A percentile compares a stretch with the other conserved stretches of the same genome.
Evolutionary conservation across 164 flowering plant species (phyloP).

Genomic region (Akebia trifoliata): DNA sequence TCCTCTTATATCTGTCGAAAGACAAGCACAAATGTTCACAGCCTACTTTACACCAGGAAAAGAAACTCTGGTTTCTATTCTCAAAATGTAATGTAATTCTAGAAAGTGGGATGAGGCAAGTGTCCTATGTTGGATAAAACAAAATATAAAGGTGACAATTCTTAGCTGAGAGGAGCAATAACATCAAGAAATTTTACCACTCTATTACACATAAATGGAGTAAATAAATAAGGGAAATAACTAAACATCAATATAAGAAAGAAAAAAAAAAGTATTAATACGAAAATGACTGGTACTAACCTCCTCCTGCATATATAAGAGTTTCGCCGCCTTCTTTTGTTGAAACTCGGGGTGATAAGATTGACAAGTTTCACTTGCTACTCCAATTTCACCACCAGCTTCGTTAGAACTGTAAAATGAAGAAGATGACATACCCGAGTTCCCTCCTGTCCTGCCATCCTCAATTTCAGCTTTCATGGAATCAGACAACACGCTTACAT

Average conservation of each 20-base stretch:
- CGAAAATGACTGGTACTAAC: slow-evolving; percentile 28
- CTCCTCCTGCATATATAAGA: slow-evolving; percentile 75
- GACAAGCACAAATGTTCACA: no score
- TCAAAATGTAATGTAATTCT: no score
- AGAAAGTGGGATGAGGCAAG: no score
- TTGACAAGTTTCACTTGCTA: slow-evolving; percentile 28
- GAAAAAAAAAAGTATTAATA: not conserved
- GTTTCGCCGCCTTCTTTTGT: slow-evolving; percentile 71
- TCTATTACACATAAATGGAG: no score
- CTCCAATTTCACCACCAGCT: slow-evolving; percentile 20
- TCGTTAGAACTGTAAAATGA: slow-evolving; percentile 31
- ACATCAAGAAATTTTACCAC: no score
- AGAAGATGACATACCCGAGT: slow-evolving; percentile 27
- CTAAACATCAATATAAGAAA: not conserved
- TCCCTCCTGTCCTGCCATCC: slow-evolving; percentile 21
- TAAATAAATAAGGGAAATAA: not conserved
- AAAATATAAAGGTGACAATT: no score
- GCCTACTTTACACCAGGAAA: no score
- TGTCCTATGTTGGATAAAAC: no score
- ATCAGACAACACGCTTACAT: slow-evolving; percentile 24
- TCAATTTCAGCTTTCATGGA: slow-evolving; percentile 21
- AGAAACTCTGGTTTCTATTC: no score
- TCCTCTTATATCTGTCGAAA: no score
- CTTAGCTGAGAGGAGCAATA: no score
- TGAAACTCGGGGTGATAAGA: slow-evolving; percentile 48